Evolutionary conservation across 495 filamentous ascomycete genomes (phyloP).

Genomic region (Xylaria cubensis): DNA sequence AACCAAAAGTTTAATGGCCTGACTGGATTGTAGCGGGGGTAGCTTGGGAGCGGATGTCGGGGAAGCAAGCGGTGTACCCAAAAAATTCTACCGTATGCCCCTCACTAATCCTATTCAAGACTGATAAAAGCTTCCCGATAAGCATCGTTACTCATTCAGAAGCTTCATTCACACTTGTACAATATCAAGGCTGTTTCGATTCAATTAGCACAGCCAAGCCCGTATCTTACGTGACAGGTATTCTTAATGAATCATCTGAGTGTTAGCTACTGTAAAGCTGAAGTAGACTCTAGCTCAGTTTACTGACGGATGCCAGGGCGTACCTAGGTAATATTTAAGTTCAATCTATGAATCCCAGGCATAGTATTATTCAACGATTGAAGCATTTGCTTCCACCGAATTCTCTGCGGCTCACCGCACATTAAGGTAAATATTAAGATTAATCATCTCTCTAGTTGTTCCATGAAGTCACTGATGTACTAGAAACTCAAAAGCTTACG

Average conservation of each 20-base stretch:
- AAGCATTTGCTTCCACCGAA: background rate
- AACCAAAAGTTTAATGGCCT: background rate
- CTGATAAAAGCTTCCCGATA: slow-evolving; percentile 32
- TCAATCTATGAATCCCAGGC: background rate
- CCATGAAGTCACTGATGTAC: background rate
- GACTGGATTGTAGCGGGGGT: background rate
- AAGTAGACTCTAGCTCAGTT: background rate
- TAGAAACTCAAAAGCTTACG: background rate
- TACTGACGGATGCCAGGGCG: background rate
- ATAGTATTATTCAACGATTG: background rate
- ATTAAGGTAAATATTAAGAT: background rate
- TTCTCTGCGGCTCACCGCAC: background rate
- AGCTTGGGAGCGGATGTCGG: background rate
- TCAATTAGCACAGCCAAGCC: background rate
- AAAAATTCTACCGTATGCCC: slow-evolving; percentile 43
- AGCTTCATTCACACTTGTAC: background rate
- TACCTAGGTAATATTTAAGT: background rate
- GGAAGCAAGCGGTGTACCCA: slow-evolving; percentile 31
- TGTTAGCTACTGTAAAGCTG: background rate
- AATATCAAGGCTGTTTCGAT: background rate
- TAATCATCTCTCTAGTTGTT: background rate
- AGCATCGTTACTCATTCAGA: slow-evolving; percentile 1
- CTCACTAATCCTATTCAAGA: slow-evolving; percentile 39
- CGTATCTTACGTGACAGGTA: background rate
- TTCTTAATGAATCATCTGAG: background rate